Conservation (phyloP, 805 yeast genomes). For the Ogataea philodendri region DNA sequence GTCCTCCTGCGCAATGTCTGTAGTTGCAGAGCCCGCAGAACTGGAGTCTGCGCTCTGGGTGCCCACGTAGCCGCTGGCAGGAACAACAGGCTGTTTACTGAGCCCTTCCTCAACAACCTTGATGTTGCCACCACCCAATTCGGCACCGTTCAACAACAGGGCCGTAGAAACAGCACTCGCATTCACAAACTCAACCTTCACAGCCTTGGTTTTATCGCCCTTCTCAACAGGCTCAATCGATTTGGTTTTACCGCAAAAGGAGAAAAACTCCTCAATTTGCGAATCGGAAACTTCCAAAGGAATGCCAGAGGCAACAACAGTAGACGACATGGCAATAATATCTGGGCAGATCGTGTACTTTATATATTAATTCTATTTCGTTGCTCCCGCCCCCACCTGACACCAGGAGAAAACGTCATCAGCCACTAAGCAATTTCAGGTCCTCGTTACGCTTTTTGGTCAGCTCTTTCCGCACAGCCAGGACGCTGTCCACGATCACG, state of each 20-base stretch:
- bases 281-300: conserved; percentile 47
- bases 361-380: conserved; percentile 4
- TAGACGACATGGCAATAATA: conserved; percentile 25
- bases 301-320: conserved; percentile 57
- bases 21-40: conserved; percentile 6
- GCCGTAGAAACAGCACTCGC: conserved; percentile 70
- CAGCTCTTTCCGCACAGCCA: conserved; percentile 87
- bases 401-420: conserved; percentile 7
- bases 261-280: conserved; percentile 63
- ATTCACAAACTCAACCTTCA: conserved; percentile 52
- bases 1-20: conserved; percentile 67
- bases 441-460: conserved; percentile 29
- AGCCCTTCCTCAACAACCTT: conserved; percentile 39
- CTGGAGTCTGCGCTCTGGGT: conserved; percentile 16
- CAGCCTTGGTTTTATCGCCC: conserved; percentile 37
- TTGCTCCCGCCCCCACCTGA: conserved; percentile 4
- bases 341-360: conserved; percentile 1
- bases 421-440: conserved; percentile 12
- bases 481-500: conserved; percentile 92
- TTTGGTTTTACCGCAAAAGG: conserved; percentile 65
- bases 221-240: conserved; percentile 34
- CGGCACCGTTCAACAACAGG: conserved; percentile 67
- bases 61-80: conserved; percentile 11
- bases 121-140: conserved; percentile 58
- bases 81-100: conserved; percentile 24